Evolutionary conservation across 768 basidiomycete genomes (phyloP), one percentile per base, ranked within the genome.

Genomic region (Mycena epipterygia): DNA sequence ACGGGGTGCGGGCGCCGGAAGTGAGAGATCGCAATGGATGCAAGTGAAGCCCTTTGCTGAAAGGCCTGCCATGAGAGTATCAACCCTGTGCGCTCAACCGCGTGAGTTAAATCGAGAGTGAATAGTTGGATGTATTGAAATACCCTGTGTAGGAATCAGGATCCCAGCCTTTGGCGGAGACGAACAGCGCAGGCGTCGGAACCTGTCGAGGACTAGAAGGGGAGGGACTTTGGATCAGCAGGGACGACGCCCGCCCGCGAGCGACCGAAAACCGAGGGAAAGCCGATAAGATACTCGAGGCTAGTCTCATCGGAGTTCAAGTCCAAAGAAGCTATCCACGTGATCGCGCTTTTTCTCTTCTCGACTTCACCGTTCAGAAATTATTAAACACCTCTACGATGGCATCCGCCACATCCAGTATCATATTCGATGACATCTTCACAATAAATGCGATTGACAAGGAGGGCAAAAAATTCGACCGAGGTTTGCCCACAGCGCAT

Each of bases 391-490:
- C 68, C 57, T 58, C 60, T 61, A 35, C 64, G 46, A 91, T 91
- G 89, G 82, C 90, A 23, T 83, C 87, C 4, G 81, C 85, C 17
- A 84, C 90, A 46, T 92, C 93, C 1, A 93, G 87, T 79, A 89
- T 97, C 75, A 89, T 98, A 66, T 98, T 98, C 77, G 94, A 97
- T 77, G 97, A 98, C 79, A 91, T 96, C 51, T 98, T 99, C 83
- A 92, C 89, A 14, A 93, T 97, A 74, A 88, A 89, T 73, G 91
- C 82, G 49, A 94, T 97, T 57, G 92, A 97, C 84, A 91, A 90
- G 80, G 97, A 96, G 75, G 97, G 97, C 53, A 98, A 94, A 86
- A 98, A 97, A 80, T 99, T 98, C 76, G 98, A 99, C 82, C 86
- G 97, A 91, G 97, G 97, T 97, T 65, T 55, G 90, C 77, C 46